These are phyloP conservation scores for Neurospora cerealis DNA, from an alignment of 495 filamentous ascomycete species.

Conservation along the genomic window DNA sequence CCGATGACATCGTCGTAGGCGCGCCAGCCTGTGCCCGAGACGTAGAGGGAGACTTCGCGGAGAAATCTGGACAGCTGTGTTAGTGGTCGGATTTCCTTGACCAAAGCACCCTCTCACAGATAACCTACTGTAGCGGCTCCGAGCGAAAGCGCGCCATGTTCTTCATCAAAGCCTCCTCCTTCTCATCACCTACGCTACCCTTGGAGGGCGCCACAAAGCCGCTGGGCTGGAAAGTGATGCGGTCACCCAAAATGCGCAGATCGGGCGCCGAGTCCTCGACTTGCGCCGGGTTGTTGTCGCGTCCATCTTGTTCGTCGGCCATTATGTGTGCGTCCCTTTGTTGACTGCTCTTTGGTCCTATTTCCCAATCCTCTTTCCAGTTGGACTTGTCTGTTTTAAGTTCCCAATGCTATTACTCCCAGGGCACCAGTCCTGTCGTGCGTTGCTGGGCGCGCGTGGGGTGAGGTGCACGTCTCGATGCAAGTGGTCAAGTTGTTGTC, in stretches of 20 bases:
- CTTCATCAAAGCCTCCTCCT: constrained; percentile 66
- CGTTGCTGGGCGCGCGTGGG: not conserved
- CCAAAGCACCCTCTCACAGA: not conserved
- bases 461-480: not conserved
- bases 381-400: not conserved
- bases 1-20: constrained; percentile 85
- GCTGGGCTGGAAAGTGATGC: constrained; percentile 71
- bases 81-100: constrained; percentile 5
- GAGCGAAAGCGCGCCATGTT: constrained; percentile 69
- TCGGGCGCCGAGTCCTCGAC: constrained; percentile 56
- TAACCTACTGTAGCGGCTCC: constrained; percentile 41
- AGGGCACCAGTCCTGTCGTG: not conserved
- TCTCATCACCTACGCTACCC: constrained; percentile 29
- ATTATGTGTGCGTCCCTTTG: constrained; percentile 11
- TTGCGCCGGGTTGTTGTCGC: constrained; percentile 12
- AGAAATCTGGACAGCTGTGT: constrained; percentile 57
- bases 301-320: constrained; percentile 22
- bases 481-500: not conserved
- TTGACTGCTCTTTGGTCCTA: not conserved
- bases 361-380: not conserved
- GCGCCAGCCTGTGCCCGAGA: constrained; percentile 86
- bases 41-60: constrained; percentile 81
- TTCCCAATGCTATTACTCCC: not conserved
- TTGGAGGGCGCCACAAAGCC: constrained; percentile 50
- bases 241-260: constrained; percentile 68